Evolutionary conservation across 2,329 filamentous ascomycete species (phyloP), one percentile per base, ranked within the genome.

Genomic region (Sarocladium kiliense): DNA sequence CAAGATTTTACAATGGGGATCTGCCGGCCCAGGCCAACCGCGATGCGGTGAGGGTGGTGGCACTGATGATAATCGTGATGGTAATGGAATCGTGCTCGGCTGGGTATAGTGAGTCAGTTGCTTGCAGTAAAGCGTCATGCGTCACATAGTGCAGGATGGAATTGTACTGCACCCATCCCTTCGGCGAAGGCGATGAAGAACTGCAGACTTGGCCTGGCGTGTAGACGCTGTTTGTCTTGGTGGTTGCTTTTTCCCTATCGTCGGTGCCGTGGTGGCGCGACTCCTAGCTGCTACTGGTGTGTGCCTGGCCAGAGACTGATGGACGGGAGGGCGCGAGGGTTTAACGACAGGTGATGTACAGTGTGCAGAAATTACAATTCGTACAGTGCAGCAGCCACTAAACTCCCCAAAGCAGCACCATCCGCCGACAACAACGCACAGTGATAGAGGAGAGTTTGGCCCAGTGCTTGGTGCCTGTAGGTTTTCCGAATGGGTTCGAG

Each of bases 1-100:
- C 14, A 47, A 47, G 44, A 26, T 47, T 47, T 47, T 47, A 27
- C 44, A 27, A 47, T 30, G 44, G 44, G 19, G 25, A 47, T 25
- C 21, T 30, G 16, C 23, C 23, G 16, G 12, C 12, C 7, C 6
- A 32, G 3, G 44, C 6, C 44, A 5, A 26, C 16, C 21, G 44
- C 25, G 25, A 27, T 47, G 25, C 44, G 44, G 44, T 47, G 25
- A 47, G 9, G 12, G 30, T 32, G 30, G 30, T 11, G 11, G 9
- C 39, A 7, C 39, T 44, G 18, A 47, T 47, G 23, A 47, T 47
- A 19, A 44, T 44, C 10, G 23, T 30, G 44, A 47, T 16, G 44
- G 23, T 6, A 11, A 47, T 16, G 3, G 44, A 21, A 21, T 21
- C n/a, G 12, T 44, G 19, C 19, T 44, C 16, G 41, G 41, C 12